These are phyloP conservation scores for Candida bentonensis DNA, from an alignment of 805 yeast genomes.

Conservation along the genomic window DNA sequence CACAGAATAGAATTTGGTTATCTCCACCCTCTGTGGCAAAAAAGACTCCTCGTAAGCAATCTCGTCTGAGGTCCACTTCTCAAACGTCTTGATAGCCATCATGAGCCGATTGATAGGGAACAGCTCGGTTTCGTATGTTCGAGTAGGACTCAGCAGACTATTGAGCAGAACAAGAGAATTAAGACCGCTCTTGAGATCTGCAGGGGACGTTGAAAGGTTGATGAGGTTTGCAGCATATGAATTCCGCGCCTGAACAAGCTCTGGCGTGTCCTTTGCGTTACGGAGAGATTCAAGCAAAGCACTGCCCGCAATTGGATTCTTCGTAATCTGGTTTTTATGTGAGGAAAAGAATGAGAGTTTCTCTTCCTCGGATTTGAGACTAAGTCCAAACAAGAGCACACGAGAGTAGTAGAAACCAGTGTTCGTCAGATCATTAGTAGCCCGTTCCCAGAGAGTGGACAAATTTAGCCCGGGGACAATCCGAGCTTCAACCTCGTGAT, in stretches of 20 bases:
- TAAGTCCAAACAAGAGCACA: neutral
- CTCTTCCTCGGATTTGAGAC: neutral
- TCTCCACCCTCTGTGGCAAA: slow-evolving; percentile 33
- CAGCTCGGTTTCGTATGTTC: slow-evolving; percentile 18
- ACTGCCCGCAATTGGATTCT: neutral
- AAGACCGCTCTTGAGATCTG: slow-evolving; percentile 1
- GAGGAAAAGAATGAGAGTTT: neutral
- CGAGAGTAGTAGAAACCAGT: neutral
- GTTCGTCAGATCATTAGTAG: neutral
- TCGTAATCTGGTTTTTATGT: neutral
- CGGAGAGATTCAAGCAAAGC: neutral
- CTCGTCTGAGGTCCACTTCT: slow-evolving; percentile 48
- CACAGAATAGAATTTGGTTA: slow-evolving; percentile 32
- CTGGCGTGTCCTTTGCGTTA: neutral
- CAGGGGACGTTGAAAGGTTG: neutral
- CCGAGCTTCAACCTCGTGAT: neutral
- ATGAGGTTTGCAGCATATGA: neutral
- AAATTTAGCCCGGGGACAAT: neutral
- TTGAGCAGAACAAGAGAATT: slow-evolving; percentile 33
- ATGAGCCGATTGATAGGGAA: slow-evolving; percentile 51
- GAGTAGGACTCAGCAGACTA: slow-evolving; percentile 25
- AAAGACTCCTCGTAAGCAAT: slow-evolving; percentile 45
- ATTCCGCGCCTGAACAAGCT: neutral
- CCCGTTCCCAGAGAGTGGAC: neutral
- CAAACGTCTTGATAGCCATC: slow-evolving; percentile 42